Base-by-base conservation (phyloP, 192 early-diverging fungal species). In the Diversispora epigaea region DNA sequence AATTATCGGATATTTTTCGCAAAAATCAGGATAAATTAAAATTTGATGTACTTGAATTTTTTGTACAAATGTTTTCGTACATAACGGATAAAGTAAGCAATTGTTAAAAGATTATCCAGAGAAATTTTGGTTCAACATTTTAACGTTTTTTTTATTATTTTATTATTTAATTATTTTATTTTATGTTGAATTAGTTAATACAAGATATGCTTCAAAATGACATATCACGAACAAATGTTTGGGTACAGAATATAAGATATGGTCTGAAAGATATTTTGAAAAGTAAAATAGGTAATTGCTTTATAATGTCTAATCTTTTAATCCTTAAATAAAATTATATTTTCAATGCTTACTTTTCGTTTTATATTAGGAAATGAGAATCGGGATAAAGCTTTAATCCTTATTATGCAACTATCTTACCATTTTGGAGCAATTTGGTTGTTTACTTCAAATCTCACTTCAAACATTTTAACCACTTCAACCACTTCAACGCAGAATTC, bases 401-500 rank as follows among this genome's bases (percentile, higher is more conserved):
- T 80, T 17, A 71, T 67, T 11, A 69, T 71, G 5, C 61, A 62
- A 45, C 41, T 82, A 3, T 21, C 82, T 46, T 66, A 77, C 12
- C 68, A 80, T 49, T 75, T 82, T 79, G 83, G 81, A 5, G 65
- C 77, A 25, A 55, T 67, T 9, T 82, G 81, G 81, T 76, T 84
- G 32, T 84, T 84, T 72, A 56, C 69, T 11, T 71, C 78, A n/a
- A n/a, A n/a, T 32, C 19, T 12, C 15, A 40, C 43, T 4, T 22
- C 25, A 66, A 15, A 52, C 47, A 40, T 55, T n/a, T n/a, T n/a
- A n/a, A n/a, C n/a, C n/a, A n/a, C n/a, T n/a, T n/a, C n/a, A n/a
- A n/a, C n/a, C 40, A 64, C 71, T 32, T 45, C 43, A 7, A 68
- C 65, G 4, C 63, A 75, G 44, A 8, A 55, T 6, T 45, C 50